phyloP scores from a whole-genome alignment of 441 rosid genomes.

The Dalechampia spathulata region DNA sequence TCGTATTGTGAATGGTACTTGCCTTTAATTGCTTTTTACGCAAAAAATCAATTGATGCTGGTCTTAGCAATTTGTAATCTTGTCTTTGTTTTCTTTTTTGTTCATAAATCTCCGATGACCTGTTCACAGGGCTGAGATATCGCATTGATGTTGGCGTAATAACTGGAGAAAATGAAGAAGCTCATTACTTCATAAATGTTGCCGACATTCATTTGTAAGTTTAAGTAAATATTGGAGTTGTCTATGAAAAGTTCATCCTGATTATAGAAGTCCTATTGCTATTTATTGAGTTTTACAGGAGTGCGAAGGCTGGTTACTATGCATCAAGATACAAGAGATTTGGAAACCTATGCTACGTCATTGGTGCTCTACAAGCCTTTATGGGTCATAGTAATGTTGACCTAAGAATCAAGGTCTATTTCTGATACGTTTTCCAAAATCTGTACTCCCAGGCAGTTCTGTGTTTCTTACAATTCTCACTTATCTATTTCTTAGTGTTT shows the following conservation, averaged over 20 bases:
- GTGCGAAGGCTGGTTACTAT: constrained; percentile 94
- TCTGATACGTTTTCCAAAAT: background rate
- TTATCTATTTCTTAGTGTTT: no score
- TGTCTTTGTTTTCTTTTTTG: background rate
- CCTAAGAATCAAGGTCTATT: constrained; percentile 64
- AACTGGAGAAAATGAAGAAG: constrained; percentile 36
- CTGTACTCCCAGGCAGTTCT: background rate
- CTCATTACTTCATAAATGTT: constrained; percentile 78
- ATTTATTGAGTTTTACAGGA: constrained; percentile 46
- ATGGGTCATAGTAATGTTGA: constrained; percentile 73
- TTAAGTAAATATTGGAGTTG: constrained; percentile 16
- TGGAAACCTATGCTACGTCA: constrained; percentile 76
- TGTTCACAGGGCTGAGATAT: constrained; percentile 58
- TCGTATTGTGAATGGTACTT: constrained; percentile 70
- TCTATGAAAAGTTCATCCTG: constrained; percentile 5
- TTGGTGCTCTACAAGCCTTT: constrained; percentile 89
- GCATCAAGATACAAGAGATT: constrained; percentile 71
- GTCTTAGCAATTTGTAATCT: background rate
- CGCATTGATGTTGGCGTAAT: constrained; percentile 71
- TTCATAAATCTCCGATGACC: constrained; percentile 12
- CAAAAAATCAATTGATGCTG: background rate
- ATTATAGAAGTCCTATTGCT: constrained; percentile 15
- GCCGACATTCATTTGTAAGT: constrained; percentile 97
- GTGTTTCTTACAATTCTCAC: background rate
- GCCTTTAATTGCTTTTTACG: background rate